These are phyloP conservation scores for Camptophora hylomeconis DNA, from an alignment of 2,329 filamentous ascomycete species.

Conservation along the genomic window DNA sequence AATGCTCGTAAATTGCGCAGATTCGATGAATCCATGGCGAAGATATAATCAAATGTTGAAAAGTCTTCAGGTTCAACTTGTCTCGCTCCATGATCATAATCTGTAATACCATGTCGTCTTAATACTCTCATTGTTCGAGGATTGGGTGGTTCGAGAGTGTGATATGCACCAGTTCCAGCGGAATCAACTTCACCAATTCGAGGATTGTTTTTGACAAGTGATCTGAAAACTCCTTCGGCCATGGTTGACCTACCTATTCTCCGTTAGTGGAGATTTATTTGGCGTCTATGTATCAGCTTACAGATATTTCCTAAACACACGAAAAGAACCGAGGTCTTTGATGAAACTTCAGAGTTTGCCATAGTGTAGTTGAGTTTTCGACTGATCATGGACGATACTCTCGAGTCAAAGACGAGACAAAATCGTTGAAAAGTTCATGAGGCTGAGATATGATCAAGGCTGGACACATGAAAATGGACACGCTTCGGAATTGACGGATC, in stretches of 20 bases:
- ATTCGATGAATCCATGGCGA: constrained; percentile 87
- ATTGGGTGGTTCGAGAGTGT: constrained; percentile 64
- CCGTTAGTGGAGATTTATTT: constrained; percentile 5
- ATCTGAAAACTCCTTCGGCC: constrained; percentile 86
- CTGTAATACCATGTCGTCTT: constrained; percentile 56
- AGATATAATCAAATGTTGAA: constrained; percentile 75
- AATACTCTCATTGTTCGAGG: constrained; percentile 72
- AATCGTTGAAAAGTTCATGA: no score
- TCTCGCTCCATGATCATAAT: constrained; percentile 65
- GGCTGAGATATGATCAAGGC: no score
- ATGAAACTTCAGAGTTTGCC: neutral
- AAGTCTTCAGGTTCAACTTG: constrained; percentile 65
- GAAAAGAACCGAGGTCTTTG: constrained; percentile 66
- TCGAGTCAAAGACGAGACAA: no score
- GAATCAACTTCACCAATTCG: constrained; percentile 63
- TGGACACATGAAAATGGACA: no score
- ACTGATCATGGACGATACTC: no score
- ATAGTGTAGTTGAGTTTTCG: no score
- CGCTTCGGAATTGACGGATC: no score
- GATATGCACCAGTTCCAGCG: constrained; percentile 82
- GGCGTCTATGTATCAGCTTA: constrained; percentile 19
- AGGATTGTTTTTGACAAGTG: constrained; percentile 40
- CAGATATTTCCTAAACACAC: constrained; percentile 98
- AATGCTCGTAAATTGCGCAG: constrained; percentile 43
- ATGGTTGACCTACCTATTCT: constrained; percentile 61